Conservation (phyloP, 345 rosid species). For the Lepidium aucheri region DNA sequence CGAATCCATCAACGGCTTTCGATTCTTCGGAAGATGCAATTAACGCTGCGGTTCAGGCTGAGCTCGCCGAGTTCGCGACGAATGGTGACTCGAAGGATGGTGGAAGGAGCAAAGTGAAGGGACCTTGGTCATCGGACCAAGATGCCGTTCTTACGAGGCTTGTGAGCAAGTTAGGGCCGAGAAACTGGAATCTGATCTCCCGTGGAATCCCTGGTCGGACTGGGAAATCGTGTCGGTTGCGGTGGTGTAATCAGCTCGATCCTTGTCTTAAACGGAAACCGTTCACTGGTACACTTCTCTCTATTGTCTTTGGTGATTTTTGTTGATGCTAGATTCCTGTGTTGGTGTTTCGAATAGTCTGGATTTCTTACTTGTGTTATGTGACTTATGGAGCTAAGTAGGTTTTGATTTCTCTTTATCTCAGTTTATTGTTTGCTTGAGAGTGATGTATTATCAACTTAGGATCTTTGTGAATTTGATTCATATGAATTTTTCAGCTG, state of each 20-base stretch:
- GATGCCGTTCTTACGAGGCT: constrained; percentile 49
- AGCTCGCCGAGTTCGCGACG: constrained; percentile 5
- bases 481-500: not conserved
- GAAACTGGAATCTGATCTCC: constrained; percentile 65
- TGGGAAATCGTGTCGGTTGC: constrained; percentile 73
- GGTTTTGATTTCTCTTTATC: not conserved
- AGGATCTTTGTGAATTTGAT: not conserved
- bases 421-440: not conserved
- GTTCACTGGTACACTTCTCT: constrained; percentile 43
- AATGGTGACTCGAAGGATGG: constrained; percentile 8
- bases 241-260: constrained; percentile 87
- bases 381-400: not conserved
- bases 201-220: constrained; percentile 72
- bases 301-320: not conserved
- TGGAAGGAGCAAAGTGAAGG: constrained; percentile 39
- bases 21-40: not conserved
- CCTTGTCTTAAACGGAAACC: constrained; percentile 61
- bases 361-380: not conserved
- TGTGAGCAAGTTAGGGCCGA: constrained; percentile 51
- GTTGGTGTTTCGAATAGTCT: not conserved
- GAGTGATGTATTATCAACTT: not conserved
- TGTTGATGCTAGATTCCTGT: not conserved
- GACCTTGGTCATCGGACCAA: constrained; percentile 69
- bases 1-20: not conserved
- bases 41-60: constrained; percentile 4